A percentile compares a stretch with the other conserved stretches of the same genome.
Evolutionary conservation across 371 early-diverging fungal genomes (phyloP).

Genomic region (Mucor piriformis): DNA sequence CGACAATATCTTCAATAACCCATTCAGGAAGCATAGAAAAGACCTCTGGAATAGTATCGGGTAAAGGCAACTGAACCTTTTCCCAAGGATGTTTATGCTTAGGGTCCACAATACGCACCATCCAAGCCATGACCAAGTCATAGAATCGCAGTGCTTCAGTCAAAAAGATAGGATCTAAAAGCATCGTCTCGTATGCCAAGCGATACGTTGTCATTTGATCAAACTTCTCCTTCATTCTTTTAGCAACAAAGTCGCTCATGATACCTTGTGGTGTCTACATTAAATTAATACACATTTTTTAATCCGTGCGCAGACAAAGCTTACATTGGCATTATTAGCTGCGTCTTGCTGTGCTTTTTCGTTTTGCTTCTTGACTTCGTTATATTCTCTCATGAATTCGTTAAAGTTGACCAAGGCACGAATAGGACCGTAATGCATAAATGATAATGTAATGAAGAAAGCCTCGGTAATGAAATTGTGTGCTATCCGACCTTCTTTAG

Average conservation of each 20-base stretch:
- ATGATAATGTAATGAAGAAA: slow-evolving; percentile 79
- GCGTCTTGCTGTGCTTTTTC: slow-evolving; percentile 59
- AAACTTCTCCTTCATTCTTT: slow-evolving; percentile 61
- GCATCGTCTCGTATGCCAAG: slow-evolving; percentile 75
- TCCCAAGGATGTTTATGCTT: slow-evolving; percentile 55
- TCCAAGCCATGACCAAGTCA: slow-evolving; percentile 82
- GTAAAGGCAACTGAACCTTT: slow-evolving; percentile 58
- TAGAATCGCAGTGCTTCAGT: slow-evolving; percentile 73
- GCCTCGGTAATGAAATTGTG: slow-evolving; percentile 88
- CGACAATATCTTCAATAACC: slow-evolving; percentile 87
- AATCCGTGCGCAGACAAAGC: not conserved
- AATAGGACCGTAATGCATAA: slow-evolving; percentile 83
- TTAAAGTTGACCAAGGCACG: slow-evolving; percentile 70
- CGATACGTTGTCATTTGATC: slow-evolving; percentile 65
- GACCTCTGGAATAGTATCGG: slow-evolving; percentile 49
- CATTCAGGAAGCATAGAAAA: slow-evolving; percentile 92
- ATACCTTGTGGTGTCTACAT: slow-evolving; percentile 43
- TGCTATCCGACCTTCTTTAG: no score
- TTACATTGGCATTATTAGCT: slow-evolving; percentile 43
- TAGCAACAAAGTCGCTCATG: slow-evolving; percentile 56
- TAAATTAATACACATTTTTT: not conserved
- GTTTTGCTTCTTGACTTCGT: slow-evolving; percentile 63
- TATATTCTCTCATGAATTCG: slow-evolving; percentile 65
- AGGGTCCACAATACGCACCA: slow-evolving; percentile 68
- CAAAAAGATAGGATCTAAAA: slow-evolving; percentile 72